Evolutionary conservation across 1,284 basidiomycete species (phyloP).

Genomic region (Fomitopsis schrenkii): DNA sequence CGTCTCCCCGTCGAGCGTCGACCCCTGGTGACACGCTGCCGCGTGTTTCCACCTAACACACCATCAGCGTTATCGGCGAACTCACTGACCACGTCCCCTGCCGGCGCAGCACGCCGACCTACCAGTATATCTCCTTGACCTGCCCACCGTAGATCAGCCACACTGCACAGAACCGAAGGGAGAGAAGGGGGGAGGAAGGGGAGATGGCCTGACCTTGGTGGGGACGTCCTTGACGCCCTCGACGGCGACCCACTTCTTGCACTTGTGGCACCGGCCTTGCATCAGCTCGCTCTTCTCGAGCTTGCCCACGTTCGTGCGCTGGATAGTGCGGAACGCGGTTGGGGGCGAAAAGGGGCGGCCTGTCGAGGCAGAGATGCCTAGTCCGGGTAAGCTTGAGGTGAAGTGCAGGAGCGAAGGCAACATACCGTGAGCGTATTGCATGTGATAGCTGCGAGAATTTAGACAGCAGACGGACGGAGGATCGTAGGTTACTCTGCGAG

Average conservation of each 20-base stretch:
- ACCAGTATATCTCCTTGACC: conserved; percentile 77
- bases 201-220: conserved; percentile 46
- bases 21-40: conserved; percentile 61
- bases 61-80: not conserved
- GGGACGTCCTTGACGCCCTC: conserved; percentile 71
- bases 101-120: conserved; percentile 14
- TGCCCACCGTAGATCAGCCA: conserved; percentile 18
- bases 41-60: conserved; percentile 75
- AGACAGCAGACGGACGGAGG: not conserved
- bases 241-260: conserved; percentile 63
- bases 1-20: conserved; percentile 47
- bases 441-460: conserved; percentile 54
- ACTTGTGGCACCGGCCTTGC: conserved; percentile 75
- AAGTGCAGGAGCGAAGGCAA: not conserved
- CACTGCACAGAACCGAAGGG: not conserved
- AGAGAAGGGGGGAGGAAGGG: not conserved
- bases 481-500: conserved; percentile 14
- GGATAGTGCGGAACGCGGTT: conserved; percentile 47
- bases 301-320: conserved; percentile 45
- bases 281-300: conserved; percentile 54
- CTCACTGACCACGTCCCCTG: not conserved
- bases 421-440: conserved; percentile 77
- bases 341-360: conserved; percentile 76
- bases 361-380: conserved; percentile 59
- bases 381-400: not conserved